Evolutionary conservation across 805 yeast species (phyloP).

Genomic region (Lipomyces yamanashiensis): DNA sequence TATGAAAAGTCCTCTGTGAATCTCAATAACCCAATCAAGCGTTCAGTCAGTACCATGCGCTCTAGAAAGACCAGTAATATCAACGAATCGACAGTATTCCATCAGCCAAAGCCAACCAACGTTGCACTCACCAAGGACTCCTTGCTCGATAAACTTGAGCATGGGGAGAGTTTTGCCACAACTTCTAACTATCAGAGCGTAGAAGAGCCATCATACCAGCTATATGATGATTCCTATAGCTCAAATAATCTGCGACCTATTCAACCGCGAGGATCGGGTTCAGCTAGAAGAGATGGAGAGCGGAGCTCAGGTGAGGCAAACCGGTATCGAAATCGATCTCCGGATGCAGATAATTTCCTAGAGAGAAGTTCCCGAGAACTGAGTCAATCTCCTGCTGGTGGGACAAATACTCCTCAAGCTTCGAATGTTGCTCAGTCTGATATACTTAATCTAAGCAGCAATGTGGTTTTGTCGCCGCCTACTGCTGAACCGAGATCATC

Average conservation of each 20-base stretch:
- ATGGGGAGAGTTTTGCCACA: slow-evolving; percentile 26
- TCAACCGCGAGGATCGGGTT: neutral
- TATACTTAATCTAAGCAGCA: neutral
- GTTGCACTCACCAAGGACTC: slow-evolving; percentile 28
- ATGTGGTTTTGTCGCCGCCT: neutral
- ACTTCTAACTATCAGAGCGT: neutral
- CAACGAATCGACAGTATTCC: neutral
- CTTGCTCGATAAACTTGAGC: slow-evolving; percentile 26
- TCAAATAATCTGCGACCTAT: neutral
- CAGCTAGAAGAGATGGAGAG: neutral
- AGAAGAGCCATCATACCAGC: neutral
- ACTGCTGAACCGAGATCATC: neutral
- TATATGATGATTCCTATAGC: neutral
- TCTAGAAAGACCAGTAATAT: neutral
- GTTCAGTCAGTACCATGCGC: slow-evolving; percentile 1
- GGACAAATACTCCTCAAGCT: neutral
- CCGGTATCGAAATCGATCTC: neutral
- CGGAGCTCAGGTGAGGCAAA: no score
- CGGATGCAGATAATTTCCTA: neutral
- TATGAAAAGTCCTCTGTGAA: slow-evolving; percentile 7
- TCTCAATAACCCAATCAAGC: slow-evolving; percentile 16
- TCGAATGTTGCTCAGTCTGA: neutral
- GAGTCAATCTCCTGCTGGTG: neutral
- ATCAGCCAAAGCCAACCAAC: slow-evolving; percentile 16
- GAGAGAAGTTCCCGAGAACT: neutral